Percentiles rank a stretch among this genome's conserved stretches.
Conservation (phyloP, 805 yeast species). For the Debaryomyces tyrocola region DNA sequence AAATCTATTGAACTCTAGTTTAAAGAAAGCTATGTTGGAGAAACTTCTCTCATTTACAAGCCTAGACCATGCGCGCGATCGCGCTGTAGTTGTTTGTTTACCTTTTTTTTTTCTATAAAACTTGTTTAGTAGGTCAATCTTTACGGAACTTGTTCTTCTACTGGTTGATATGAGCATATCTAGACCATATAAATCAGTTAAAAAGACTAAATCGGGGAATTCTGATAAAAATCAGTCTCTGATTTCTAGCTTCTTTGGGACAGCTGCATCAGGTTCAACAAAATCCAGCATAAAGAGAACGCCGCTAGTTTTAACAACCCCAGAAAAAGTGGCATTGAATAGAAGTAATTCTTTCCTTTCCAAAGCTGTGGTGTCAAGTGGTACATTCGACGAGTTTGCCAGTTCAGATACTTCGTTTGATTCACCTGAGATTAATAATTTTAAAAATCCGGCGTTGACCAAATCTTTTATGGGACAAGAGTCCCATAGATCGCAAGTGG, state of each 20-base stretch:
- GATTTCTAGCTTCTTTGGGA: constrained; percentile 28
- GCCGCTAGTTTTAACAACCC: constrained; percentile 6
- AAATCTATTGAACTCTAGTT: too few relatives aligned
- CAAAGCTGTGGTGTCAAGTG: constrained; percentile 13
- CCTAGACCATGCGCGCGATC: too few relatives aligned
- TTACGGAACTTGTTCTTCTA: too few relatives aligned
- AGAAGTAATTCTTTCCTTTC: constrained; percentile 23
- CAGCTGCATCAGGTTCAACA: neutral
- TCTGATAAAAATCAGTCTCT: constrained; percentile 17
- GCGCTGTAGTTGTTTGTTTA: too few relatives aligned
- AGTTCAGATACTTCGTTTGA: constrained; percentile 37
- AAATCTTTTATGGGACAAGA: constrained; percentile 4
- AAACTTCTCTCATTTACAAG: too few relatives aligned
- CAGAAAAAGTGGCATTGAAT: constrained; percentile 9
- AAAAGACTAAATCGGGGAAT: constrained; percentile 1
- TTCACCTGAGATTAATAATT: constrained; percentile 39
- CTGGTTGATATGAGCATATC: constrained; percentile 3
- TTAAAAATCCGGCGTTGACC: constrained; percentile 30
- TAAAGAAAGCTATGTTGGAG: too few relatives aligned
- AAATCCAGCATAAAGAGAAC: neutral
- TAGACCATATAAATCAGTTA: constrained; percentile 7
- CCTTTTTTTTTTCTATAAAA: too few relatives aligned
- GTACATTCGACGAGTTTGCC: constrained; percentile 28
- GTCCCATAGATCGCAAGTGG: constrained; percentile 1
- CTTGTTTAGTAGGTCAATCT: too few relatives aligned